Evolutionary conservation across 164 flowering plant species (phyloP).

Genomic region (Magnolia kwangsiensis): DNA sequence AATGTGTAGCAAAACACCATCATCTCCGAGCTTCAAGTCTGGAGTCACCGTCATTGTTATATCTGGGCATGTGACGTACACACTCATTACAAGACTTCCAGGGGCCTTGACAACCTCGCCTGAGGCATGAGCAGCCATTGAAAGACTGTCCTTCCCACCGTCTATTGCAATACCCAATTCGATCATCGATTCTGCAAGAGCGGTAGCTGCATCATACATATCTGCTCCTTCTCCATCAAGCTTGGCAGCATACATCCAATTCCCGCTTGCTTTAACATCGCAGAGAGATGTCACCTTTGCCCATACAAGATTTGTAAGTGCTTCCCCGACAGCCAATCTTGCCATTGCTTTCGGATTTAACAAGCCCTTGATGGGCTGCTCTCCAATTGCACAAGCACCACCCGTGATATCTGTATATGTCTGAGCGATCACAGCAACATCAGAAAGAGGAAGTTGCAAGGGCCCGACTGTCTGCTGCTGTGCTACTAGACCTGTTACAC

Average conservation of each 20-base stretch:
- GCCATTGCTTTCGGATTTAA: conserved; percentile 93
- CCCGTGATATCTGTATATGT: conserved; percentile 66
- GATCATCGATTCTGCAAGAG: conserved; percentile 87
- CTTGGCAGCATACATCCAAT: conserved; percentile 99
- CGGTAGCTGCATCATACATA: conserved; percentile 91
- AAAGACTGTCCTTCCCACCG: conserved; percentile 97
- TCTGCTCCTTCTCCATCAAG: conserved; percentile 95
- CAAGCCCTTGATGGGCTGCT: conserved; percentile 88
- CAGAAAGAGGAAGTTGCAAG: conserved; percentile 84
- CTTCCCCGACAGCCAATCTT: conserved; percentile 88
- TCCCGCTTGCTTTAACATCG: conserved; percentile 95
- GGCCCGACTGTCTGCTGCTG: conserved; percentile 98
- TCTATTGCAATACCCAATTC: conserved; percentile 92
- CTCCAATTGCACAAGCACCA: conserved; percentile 94
- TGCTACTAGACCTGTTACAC: conserved; percentile 97
- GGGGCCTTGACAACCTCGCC: conserved; percentile 95
- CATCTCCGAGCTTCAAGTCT: conserved; percentile 76
- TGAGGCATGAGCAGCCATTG: conserved; percentile 85
- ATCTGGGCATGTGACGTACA: conserved; percentile 86
- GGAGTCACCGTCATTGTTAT: conserved; percentile 93
- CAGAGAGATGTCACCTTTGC: conserved; percentile 80
- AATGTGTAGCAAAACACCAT: conserved; percentile 76
- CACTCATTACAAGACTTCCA: conserved; percentile 88
- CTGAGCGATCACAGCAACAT: conserved; percentile 95
- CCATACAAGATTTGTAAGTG: conserved; percentile 97